These are phyloP conservation scores for Heterobasidion irregulare DNA, from an alignment of 1,284 basidiomycete genomes.

Conservation along the genomic window DNA sequence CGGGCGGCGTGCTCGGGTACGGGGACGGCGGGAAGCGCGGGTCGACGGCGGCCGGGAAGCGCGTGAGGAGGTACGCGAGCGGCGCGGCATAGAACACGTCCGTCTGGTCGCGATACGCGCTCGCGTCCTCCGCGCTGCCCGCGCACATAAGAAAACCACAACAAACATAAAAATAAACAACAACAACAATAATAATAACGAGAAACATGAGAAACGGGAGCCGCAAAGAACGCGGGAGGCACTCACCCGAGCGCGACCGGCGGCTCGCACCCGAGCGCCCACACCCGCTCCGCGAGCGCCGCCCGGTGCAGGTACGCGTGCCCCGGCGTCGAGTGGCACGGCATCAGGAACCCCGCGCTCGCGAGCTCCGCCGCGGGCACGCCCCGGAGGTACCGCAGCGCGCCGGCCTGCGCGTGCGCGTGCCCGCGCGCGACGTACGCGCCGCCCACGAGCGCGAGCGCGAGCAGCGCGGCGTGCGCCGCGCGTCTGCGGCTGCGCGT, in stretches of 20 bases:
- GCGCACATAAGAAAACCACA: no score
- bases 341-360: slow-evolving; percentile 84
- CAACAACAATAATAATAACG: no score
- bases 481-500: slow-evolving; percentile 21
- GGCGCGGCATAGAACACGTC: slow-evolving; percentile 80
- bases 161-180: no score
- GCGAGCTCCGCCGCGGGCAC: slow-evolving; percentile 41
- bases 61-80: slow-evolving; percentile 48
- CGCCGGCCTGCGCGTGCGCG: slow-evolving; percentile 69
- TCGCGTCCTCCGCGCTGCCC: slow-evolving; percentile 39
- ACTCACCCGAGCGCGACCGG: slow-evolving; percentile 39
- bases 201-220: slow-evolving; percentile 2
- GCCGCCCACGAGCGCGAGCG: slow-evolving; percentile 49
- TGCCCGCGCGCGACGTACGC: slow-evolving; percentile 70
- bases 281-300: slow-evolving; percentile 47
- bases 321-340: slow-evolving; percentile 97
- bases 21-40: slow-evolving; percentile 57
- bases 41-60: slow-evolving; percentile 62
- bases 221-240: no score
- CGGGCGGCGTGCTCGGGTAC: slow-evolving; percentile 48
- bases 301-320: slow-evolving; percentile 81
- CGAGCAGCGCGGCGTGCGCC: slow-evolving; percentile 34
- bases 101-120: slow-evolving; percentile 75
- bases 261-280: slow-evolving; percentile 90
- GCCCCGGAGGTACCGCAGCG: slow-evolving; percentile 54